phyloP scores from a whole-genome alignment of 257 asterid genomes.

The Cinchona pubescens region DNA sequence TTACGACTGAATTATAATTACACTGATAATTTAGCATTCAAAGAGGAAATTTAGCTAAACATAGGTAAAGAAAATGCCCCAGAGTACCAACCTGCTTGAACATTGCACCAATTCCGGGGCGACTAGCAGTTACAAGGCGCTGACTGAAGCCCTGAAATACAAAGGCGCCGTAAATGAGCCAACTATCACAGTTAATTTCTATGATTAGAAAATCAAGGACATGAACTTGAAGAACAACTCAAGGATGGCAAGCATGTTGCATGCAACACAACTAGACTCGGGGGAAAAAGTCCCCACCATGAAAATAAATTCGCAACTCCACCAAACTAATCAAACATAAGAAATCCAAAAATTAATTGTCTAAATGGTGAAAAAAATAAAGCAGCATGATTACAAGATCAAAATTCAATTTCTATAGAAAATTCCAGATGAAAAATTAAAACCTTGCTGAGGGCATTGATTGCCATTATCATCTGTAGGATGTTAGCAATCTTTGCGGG shows the following conservation, averaged over 20 bases:
- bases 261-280: not conserved
- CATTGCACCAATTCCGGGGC: conserved; percentile 88
- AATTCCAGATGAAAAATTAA: conserved; percentile 12
- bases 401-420: not conserved
- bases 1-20: not conserved
- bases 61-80: not conserved
- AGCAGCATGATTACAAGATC: not conserved
- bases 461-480: conserved; percentile 82
- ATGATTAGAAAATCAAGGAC: not conserved
- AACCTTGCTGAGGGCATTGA: conserved; percentile 98
- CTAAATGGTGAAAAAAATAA: not conserved
- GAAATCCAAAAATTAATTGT: not conserved
- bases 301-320: not conserved
- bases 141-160: conserved; percentile 83
- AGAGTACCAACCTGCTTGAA: conserved; percentile 73
- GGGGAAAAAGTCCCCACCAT: not conserved
- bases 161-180: conserved; percentile 18
- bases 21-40: not conserved
- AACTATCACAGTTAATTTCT: not conserved
- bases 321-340: not conserved
- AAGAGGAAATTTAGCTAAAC: not conserved
- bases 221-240: not conserved
- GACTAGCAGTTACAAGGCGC: conserved; percentile 85
- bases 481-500: conserved; percentile 51
- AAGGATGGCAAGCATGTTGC: not conserved